Conservation (phyloP, 306 rosid genomes). For the Rosa persica region DNA sequence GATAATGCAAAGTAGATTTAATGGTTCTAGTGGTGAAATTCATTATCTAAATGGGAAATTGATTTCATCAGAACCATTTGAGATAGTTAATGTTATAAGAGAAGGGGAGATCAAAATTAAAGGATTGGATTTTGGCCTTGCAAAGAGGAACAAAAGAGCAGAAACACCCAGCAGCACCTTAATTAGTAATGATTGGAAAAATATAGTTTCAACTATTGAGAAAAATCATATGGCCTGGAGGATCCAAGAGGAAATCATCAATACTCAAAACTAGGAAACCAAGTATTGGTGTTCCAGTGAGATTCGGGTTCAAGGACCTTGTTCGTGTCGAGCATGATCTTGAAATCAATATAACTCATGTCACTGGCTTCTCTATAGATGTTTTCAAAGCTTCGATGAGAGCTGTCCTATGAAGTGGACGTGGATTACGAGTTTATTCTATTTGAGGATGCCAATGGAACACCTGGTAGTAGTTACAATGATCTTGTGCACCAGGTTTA, state of each 20-base stretch:
- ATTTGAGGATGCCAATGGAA: neutral
- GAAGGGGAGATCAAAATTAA: constrained; percentile 9
- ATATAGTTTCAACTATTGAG: neutral
- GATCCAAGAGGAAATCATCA: neutral
- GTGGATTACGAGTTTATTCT: constrained; percentile 4
- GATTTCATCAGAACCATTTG: neutral
- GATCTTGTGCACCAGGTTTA: constrained; percentile 12
- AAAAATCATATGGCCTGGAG: constrained; percentile 27
- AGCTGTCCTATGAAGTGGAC: neutral
- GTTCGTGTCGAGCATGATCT: neutral
- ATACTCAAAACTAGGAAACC: neutral
- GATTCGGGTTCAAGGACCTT: constrained; percentile 10
- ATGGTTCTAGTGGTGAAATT: constrained; percentile 11
- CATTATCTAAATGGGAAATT: constrained; percentile 7
- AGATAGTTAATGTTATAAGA: constrained; percentile 21
- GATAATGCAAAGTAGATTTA: neutral
- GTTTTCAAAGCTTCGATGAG: constrained; percentile 12
- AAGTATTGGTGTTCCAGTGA: constrained; percentile 21
- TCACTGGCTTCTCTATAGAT: constrained; percentile 23
- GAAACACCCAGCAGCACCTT: neutral
- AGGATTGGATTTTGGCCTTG: constrained; percentile 19
- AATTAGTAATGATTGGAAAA: neutral
- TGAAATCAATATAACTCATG: neutral
- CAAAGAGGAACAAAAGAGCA: neutral
- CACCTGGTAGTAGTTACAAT: neutral